Evolutionary conservation across 2,329 filamentous ascomycete species (phyloP).

Genomic region (Penicillium sp.): DNA sequence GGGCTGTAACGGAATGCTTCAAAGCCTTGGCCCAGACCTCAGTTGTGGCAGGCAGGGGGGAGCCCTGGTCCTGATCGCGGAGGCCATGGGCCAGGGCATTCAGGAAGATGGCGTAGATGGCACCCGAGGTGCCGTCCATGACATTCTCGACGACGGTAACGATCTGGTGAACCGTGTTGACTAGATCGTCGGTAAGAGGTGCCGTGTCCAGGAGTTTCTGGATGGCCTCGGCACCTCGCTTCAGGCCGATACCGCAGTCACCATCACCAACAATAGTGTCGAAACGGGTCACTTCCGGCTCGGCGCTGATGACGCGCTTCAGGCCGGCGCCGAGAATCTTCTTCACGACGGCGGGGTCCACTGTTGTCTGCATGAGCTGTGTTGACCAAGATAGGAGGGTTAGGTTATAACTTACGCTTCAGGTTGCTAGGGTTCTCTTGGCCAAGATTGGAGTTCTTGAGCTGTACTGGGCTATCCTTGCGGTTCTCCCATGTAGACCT

Average conservation of each 20-base stretch:
- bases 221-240: conserved; percentile 77
- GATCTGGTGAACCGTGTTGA: conserved; percentile 64
- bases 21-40: conserved; percentile 70
- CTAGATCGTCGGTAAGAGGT: conserved; percentile 58
- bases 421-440: conserved; percentile 59
- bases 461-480: conserved; percentile 46
- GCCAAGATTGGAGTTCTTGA: conserved; percentile 45
- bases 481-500: conserved; percentile 62
- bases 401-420: conserved; percentile 44
- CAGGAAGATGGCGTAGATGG: conserved; percentile 84
- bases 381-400: background rate
- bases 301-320: conserved; percentile 63
- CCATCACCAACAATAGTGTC: conserved; percentile 87
- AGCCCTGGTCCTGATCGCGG: conserved; percentile 55
- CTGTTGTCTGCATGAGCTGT: conserved; percentile 34
- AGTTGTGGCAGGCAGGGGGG: conserved; percentile 51
- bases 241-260: conserved; percentile 85
- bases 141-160: conserved; percentile 67
- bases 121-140: conserved; percentile 78
- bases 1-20: conserved; percentile 68
- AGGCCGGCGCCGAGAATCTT: conserved; percentile 60
- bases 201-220: conserved; percentile 48
- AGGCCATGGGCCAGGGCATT: conserved; percentile 78
- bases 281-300: conserved; percentile 68
- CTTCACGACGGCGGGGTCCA: conserved; percentile 56